A percentile compares a stretch with the other conserved stretches of the same genome.
phyloP scores from a whole-genome alignment of 2,329 filamentous ascomycete genomes.

The Fusarium foetens region DNA sequence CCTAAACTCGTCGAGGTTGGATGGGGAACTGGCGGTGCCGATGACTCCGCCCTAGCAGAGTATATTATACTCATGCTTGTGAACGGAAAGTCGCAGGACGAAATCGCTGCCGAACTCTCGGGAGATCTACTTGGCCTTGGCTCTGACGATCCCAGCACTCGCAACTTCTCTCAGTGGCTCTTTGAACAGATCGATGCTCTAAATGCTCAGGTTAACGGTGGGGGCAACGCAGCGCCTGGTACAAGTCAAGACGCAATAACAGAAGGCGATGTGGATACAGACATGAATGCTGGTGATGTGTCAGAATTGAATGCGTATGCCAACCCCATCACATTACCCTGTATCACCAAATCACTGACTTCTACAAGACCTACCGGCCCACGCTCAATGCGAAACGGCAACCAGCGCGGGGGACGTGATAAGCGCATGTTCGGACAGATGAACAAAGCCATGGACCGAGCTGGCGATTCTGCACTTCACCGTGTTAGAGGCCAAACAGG shows the following conservation, averaged over 20 bases:
- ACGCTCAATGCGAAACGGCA: slow-evolving; percentile 87
- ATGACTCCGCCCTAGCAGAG: slow-evolving; percentile 87
- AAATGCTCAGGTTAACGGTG: slow-evolving; percentile 70
- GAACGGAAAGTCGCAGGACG: slow-evolving; percentile 91
- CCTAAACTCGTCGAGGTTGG: slow-evolving; percentile 92
- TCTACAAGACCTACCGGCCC: slow-evolving; percentile 84
- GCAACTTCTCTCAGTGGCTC: slow-evolving; percentile 91
- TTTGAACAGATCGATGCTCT: slow-evolving; percentile 83
- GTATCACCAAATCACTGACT: slow-evolving; percentile 53
- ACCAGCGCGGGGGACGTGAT: slow-evolving; percentile 69
- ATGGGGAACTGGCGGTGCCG: slow-evolving; percentile 82
- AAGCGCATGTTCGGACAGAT: slow-evolving; percentile 89
- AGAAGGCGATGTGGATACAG: slow-evolving; percentile 69
- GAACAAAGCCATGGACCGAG: slow-evolving; percentile 83
- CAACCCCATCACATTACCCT: background rate
- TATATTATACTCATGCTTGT: slow-evolving; percentile 98
- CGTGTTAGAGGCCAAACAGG: slow-evolving; percentile 78
- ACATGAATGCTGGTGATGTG: slow-evolving; percentile 72
- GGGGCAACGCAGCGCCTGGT: slow-evolving; percentile 44
- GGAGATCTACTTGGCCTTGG: slow-evolving; percentile 85
- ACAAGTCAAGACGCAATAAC: slow-evolving; percentile 50
- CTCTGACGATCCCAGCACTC: slow-evolving; percentile 83
- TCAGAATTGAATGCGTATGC: slow-evolving; percentile 70
- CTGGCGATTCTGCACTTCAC: slow-evolving; percentile 79
- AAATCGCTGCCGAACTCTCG: slow-evolving; percentile 88